phyloP scores from a whole-genome alignment of 129 eudicot species.

The Centrapalus pauciflorus region DNA sequence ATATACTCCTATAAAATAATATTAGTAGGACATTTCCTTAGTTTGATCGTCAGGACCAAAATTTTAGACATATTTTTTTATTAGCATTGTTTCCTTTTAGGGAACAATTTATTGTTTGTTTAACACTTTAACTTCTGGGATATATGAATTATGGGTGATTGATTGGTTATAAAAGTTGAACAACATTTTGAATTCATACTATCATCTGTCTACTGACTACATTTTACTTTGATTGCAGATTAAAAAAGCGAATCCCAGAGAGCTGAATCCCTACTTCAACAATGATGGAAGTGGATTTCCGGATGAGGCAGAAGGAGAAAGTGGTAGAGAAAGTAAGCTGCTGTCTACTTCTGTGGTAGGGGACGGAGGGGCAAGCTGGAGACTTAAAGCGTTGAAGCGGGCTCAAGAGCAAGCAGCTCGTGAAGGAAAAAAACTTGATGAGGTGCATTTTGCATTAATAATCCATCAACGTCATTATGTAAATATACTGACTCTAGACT shows the following conservation, averaged over 20 bases:
- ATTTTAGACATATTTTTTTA: background rate
- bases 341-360: slow-evolving; percentile 74
- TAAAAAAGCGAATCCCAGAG: slow-evolving; percentile 65
- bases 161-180: background rate
- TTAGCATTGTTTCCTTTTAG: background rate
- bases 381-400: slow-evolving; percentile 89
- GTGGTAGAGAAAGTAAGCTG: slow-evolving; percentile 34
- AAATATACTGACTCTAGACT: slow-evolving; percentile 6
- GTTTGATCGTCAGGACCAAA: background rate
- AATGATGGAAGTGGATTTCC: slow-evolving; percentile 82
- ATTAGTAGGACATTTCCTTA: background rate
- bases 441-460: slow-evolving; percentile 36
- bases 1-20: too few relatives aligned
- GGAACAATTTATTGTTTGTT: background rate
- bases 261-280: slow-evolving; percentile 72
- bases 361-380: slow-evolving; percentile 99
- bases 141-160: background rate
- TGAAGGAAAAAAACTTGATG: slow-evolving; percentile 76
- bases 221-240: slow-evolving; percentile 16
- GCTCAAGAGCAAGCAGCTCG: slow-evolving; percentile 98
- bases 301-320: slow-evolving; percentile 46
- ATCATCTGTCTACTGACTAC: background rate
- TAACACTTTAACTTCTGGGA: background rate
- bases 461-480: background rate
- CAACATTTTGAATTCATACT: background rate